Conservation (phyloP, 805 yeast genomes). For the Tetrapisispora pingtungensis region DNA sequence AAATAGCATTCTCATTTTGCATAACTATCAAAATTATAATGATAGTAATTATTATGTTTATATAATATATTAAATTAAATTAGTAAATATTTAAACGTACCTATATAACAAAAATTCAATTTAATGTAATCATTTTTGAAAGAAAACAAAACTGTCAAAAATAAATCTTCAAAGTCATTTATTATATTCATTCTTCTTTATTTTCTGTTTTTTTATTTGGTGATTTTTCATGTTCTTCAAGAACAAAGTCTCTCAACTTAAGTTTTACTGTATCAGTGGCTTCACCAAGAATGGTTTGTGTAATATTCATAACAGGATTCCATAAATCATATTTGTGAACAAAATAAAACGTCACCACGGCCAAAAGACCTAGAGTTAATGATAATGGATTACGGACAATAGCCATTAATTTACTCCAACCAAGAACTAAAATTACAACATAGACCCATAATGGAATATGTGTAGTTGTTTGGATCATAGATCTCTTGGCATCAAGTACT, state of each 20-base stretch:
- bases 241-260: slow-evolving; percentile 47
- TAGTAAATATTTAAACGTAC: neutral
- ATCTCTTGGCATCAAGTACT: slow-evolving; percentile 80
- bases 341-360: slow-evolving; percentile 53
- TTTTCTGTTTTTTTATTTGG: neutral
- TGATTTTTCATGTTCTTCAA: slow-evolving; percentile 36
- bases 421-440: slow-evolving; percentile 59
- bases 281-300: slow-evolving; percentile 47
- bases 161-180: neutral
- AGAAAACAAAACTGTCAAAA: neutral
- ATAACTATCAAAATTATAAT: neutral
- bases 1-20: neutral
- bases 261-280: slow-evolving; percentile 45
- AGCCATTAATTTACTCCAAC: slow-evolving; percentile 94
- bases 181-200: neutral
- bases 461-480: slow-evolving; percentile 65
- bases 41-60: too few relatives aligned
- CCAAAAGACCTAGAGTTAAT: slow-evolving; percentile 49
- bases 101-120: too few relatives aligned
- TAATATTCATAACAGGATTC: slow-evolving; percentile 61
- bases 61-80: neutral
- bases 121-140: neutral
- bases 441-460: slow-evolving; percentile 81
- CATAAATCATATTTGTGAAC: slow-evolving; percentile 63
- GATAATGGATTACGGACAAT: slow-evolving; percentile 79